Evolutionary conservation across 2,329 filamentous ascomycete species (phyloP), one percentile per base, ranked within the genome.

Genomic region (Aspergillus sp.): DNA sequence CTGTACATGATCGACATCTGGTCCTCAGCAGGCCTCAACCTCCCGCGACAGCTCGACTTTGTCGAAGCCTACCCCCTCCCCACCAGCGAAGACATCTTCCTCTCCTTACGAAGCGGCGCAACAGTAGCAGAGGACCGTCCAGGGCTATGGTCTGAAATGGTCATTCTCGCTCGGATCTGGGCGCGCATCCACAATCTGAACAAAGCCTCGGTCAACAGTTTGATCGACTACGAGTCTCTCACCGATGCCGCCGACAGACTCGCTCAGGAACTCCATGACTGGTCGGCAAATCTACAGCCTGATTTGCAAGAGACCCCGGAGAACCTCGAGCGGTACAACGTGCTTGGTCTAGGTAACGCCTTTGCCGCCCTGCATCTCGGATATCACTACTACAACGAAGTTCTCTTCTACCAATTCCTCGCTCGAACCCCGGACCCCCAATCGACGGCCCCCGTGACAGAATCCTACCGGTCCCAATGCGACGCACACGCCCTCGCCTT

Each of bases 351-450:
- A 3, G 81, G 81, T 3, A 72, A 77, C 5, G 73, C 77, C 22
- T 83, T 82, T 57, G 76, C 79, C 1, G 79, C 79, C 1, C 72
- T 83, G 1, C 79, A 83, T 62, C 68, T 83, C 2, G 80, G 80
- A 3, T 82, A 82, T 61, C 79, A 83, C 54, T 76, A 83, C 65
- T 82, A 79, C 62, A 74, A 76, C 4, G 77, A 81, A 54, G 71
- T 83, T n/a, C 74, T 84, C 5, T 81, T 79, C 68, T 83, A 82
- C 61, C 79, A 79, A 54, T 83, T 80, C 63, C 72, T 83, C 0
- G 74, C 51, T 1, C 38, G 34, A 3, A 25, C 7, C 4, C 31
- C 50, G 4, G 11, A 41, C 3, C 25, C 4, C 4, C 25, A 28
- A 3, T 28, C 25, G 6, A 8, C 34, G 8, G 1, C 28, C 5